Evolutionary conservation across 306 rosid species (phyloP).

Genomic region (Fagus sylvatica): DNA sequence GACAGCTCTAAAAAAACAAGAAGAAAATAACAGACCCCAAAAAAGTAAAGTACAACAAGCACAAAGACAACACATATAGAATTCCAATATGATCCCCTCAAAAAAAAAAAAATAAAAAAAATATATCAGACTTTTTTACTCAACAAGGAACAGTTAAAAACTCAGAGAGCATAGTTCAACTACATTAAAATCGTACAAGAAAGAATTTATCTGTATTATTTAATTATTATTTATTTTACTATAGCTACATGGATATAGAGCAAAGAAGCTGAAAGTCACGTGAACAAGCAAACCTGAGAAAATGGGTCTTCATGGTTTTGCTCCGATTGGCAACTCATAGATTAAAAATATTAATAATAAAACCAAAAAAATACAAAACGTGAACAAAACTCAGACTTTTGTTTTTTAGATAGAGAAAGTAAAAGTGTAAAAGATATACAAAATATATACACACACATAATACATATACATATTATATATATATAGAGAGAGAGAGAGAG

Average conservation of each 20-base stretch:
- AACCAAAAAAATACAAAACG: constrained; percentile 58
- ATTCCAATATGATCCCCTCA: constrained; percentile 53
- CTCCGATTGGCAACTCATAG: constrained; percentile 53
- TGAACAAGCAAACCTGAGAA: constrained; percentile 48
- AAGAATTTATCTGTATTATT: constrained; percentile 11
- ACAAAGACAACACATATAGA: constrained; percentile 31
- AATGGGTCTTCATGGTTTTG: constrained; percentile 54
- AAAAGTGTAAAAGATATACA: constrained; percentile 3
- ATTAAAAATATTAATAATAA: constrained; percentile 27
- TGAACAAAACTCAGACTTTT: constrained; percentile 28
- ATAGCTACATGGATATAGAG: constrained; percentile 50
- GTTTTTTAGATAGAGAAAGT: neutral
- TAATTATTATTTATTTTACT: constrained; percentile 1
- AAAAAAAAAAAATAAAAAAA: constrained; percentile 13
- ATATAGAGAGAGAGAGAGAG: constrained; percentile 6
- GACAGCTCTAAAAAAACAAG: constrained; percentile 10
- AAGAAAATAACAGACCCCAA: neutral
- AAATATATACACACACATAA: neutral
- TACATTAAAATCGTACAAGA: constrained; percentile 45
- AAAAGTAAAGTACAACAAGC: constrained; percentile 11
- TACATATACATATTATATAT: constrained; percentile 7
- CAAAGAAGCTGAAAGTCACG: constrained; percentile 37
- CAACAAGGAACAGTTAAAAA: constrained; percentile 30
- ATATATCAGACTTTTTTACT: constrained; percentile 37
- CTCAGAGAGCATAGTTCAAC: constrained; percentile 17